A percentile compares a stretch with the other conserved stretches of the same genome.
These are phyloP conservation scores for Drechslerella coelobrocha DNA, from an alignment of 2,329 filamentous ascomycete species.

Conservation along the genomic window DNA sequence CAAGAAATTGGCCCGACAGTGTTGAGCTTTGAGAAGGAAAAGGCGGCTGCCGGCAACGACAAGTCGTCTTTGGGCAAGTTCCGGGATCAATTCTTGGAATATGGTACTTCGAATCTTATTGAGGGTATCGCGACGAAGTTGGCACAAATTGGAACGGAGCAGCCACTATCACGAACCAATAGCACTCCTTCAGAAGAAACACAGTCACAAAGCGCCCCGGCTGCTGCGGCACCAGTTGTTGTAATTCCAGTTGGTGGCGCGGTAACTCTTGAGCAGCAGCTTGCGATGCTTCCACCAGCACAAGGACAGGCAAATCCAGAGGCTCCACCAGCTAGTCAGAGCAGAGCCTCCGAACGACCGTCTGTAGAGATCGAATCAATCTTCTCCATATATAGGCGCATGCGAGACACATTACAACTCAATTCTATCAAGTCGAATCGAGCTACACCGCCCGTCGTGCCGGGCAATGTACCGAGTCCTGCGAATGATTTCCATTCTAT, in stretches of 20 bases:
- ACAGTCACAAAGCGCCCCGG: conserved; percentile 58
- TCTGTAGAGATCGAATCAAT: conserved; percentile 62
- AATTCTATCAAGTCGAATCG: conserved; percentile 58
- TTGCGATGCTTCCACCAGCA: conserved; percentile 37
- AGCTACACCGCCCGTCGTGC: too few species aligned
- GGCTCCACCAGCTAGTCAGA: conserved; percentile 57
- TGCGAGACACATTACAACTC: conserved; percentile 61
- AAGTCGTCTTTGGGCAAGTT: conserved; percentile 57
- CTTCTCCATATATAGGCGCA: conserved; percentile 67
- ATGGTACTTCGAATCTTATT: conserved; percentile 63
- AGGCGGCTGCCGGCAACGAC: conserved; percentile 58
- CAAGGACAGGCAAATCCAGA: conserved; percentile 54
- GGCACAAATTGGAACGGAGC: conserved; percentile 55
- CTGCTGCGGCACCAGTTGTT: conserved; percentile 58
- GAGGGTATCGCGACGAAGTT: conserved; percentile 61
- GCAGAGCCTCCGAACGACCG: conserved; percentile 52
- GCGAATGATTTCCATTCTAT: conserved; percentile 55
- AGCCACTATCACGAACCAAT: conserved; percentile 16
- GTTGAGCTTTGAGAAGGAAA: conserved; percentile 60
- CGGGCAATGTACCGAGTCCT: conserved; percentile 26
- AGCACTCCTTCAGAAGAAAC: conserved; percentile 46
- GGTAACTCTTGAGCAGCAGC: conserved; percentile 40
- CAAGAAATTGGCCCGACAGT: conserved; percentile 65
- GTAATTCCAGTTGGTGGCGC: conserved; percentile 51
- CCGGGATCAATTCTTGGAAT: conserved; percentile 63